Percentiles rank a stretch among this genome's conserved stretches.
These are phyloP conservation scores for Parastagonospora nodorum DNA, from an alignment of 2,329 filamentous ascomycete species.

Conservation along the genomic window DNA sequence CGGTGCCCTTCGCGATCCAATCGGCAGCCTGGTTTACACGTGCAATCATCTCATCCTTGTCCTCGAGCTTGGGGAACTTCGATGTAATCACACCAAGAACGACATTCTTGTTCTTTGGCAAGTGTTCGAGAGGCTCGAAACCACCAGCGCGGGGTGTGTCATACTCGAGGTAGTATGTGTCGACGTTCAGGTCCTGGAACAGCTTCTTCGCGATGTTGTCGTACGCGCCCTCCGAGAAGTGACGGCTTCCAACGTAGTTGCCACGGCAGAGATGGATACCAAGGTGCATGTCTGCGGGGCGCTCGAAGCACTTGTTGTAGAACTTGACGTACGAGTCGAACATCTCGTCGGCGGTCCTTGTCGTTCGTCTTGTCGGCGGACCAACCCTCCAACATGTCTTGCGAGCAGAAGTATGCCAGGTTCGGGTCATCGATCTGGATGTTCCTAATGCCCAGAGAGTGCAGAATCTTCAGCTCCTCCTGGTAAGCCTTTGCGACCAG, in stretches of 20 bases:
- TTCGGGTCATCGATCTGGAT: constrained; percentile 57
- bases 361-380: constrained; percentile 69
- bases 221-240: constrained; percentile 55
- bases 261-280: constrained; percentile 74
- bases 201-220: constrained; percentile 53
- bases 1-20: constrained; percentile 70
- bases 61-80: constrained; percentile 53
- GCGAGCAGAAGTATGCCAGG: constrained; percentile 50
- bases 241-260: constrained; percentile 54
- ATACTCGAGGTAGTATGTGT: constrained; percentile 51
- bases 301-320: constrained; percentile 72
- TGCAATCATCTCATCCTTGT: constrained; percentile 53
- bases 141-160: constrained; percentile 55
- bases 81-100: constrained; percentile 54
- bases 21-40: constrained; percentile 61
- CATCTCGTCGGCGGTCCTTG: constrained; percentile 69
- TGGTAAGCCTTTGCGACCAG: constrained; percentile 54
- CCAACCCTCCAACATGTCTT: constrained; percentile 46
- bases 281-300: constrained; percentile 72
- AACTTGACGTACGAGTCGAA: constrained; percentile 76
- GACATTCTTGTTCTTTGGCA: constrained; percentile 55
- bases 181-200: constrained; percentile 48
- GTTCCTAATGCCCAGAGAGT: constrained; percentile 53
- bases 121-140: constrained; percentile 52
- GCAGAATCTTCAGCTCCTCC: constrained; percentile 53